phyloP scores from a whole-genome alignment of 371 early-diverging fungal genomes.

The Fennellomyces sp. region DNA sequence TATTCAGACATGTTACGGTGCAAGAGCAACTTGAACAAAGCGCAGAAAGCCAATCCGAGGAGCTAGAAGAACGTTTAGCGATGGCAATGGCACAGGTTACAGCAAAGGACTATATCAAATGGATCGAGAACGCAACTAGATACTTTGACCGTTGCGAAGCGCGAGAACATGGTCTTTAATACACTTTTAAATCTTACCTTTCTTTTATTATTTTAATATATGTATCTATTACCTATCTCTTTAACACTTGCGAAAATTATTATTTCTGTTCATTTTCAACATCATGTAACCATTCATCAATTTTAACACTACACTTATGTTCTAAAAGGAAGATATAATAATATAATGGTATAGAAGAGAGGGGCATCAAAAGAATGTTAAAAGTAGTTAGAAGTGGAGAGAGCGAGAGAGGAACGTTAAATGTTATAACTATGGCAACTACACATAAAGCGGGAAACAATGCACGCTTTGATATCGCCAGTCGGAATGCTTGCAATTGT shows the following conservation, averaged over 20 bases:
- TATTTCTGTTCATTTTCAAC: too few species aligned
- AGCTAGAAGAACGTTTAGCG: background rate
- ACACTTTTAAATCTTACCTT: background rate
- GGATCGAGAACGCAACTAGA: background rate
- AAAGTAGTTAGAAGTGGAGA: too few species aligned
- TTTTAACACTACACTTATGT: too few species aligned
- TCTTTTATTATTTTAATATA: background rate
- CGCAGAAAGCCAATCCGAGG: background rate
- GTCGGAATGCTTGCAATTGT: background rate
- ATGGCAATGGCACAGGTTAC: background rate
- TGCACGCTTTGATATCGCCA: background rate
- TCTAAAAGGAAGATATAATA: too few species aligned
- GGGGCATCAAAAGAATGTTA: too few species aligned
- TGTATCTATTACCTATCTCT: background rate
- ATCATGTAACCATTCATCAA: too few species aligned
- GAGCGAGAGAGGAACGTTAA: too few species aligned
- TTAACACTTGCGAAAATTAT: too few species aligned
- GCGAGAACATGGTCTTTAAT: background rate
- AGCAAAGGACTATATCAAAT: background rate
- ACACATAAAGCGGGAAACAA: too few species aligned
- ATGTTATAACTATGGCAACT: too few species aligned
- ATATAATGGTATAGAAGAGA: too few species aligned
- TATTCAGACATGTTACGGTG: background rate
- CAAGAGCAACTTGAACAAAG: constrained; percentile 1
- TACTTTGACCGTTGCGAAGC: background rate